Conservation (phyloP, 2,329 filamentous ascomycete genomes). For the Didymella lethalis region DNA sequence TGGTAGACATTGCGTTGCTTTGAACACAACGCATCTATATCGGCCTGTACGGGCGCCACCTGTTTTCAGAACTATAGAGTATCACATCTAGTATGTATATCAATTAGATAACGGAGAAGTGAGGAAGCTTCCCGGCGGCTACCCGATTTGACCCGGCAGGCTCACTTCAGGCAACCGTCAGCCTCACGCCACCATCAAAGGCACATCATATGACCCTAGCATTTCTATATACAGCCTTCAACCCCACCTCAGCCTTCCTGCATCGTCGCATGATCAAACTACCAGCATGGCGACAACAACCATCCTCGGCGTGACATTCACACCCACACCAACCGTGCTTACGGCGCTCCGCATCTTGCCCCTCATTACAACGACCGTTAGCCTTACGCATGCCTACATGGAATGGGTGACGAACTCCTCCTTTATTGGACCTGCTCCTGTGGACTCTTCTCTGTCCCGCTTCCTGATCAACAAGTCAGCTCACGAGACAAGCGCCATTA, state of each 20-base stretch:
- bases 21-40: not conserved
- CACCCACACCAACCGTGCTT: constrained; percentile 14
- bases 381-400: constrained; percentile 40
- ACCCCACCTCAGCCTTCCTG: not conserved
- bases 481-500: too few relatives aligned
- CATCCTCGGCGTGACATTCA: constrained; percentile 8
- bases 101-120: not conserved
- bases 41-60: not conserved
- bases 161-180: not conserved
- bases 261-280: not conserved
- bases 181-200: not conserved
- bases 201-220: not conserved
- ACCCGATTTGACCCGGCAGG: not conserved
- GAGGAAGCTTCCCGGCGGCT: too few relatives aligned
- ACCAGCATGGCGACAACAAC: constrained; percentile 14
- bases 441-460: constrained; percentile 1
- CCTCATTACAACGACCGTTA: constrained; percentile 34
- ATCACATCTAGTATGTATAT: not conserved
- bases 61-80: not conserved
- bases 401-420: constrained; percentile 34
- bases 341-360: constrained; percentile 35
- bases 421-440: constrained; percentile 27
- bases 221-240: not conserved
- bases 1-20: not conserved
- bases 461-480: not conserved